Percentiles rank a stretch among this genome's conserved stretches.
Conservation (phyloP, 148 eudicot genomes). For the Dianthus caryophyllus region DNA sequence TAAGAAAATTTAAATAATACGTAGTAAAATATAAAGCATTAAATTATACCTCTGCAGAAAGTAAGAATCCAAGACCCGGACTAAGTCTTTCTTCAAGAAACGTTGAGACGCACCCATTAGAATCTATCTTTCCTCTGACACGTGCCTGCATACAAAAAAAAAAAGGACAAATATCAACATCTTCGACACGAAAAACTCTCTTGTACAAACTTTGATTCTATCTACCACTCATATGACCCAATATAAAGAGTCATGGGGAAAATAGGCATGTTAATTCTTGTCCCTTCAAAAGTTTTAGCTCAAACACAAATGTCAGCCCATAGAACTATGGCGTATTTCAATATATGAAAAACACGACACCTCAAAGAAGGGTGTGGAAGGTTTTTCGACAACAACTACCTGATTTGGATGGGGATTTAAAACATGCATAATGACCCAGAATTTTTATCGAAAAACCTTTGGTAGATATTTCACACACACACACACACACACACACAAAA, state of each 20-base stretch:
- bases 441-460: background rate
- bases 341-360: background rate
- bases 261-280: background rate
- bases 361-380: background rate
- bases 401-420: background rate
- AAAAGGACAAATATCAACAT: background rate
- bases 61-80: slow-evolving; percentile 81
- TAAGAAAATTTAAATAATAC: background rate
- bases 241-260: background rate
- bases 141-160: slow-evolving; percentile 69
- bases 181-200: background rate
- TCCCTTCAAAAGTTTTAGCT: background rate
- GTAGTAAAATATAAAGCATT: background rate
- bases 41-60: slow-evolving; percentile 81
- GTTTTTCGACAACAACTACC: background rate
- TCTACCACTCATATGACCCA: background rate
- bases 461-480: background rate
- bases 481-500: too few relatives aligned
- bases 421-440: background rate
- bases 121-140: slow-evolving; percentile 89
- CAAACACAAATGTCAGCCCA: background rate
- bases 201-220: background rate
- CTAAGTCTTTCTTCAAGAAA: slow-evolving; percentile 85
- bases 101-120: slow-evolving; percentile 79
- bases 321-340: background rate